Base-by-base conservation (phyloP, 176 grass and related monocot species). In the Lolium rigidum region DNA sequence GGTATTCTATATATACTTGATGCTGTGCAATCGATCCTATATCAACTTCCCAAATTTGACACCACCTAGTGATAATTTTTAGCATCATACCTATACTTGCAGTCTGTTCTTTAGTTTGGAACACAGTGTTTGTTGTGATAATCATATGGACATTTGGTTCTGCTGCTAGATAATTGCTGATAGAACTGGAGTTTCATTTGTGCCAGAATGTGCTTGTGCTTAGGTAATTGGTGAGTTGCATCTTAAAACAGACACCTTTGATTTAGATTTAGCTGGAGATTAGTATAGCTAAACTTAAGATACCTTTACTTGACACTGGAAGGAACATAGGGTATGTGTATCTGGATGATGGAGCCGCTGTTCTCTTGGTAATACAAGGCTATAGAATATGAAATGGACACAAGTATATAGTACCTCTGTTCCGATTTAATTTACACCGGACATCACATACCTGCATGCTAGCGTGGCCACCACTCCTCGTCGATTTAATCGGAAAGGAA, bases 81-180 rank as follows among this genome's bases (percentile, higher is more conserved):
- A 26, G 49, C 26, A 68, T 10, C 18, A 16, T 52, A 21, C 38
- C 17, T 62, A 41, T 59, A 14, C 43, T 69, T 82, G 37, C 20
- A 17, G 24, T 31, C 44, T 86, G 14, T 51, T 47, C 5, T 41
- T 52, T 61, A 18, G 41, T 43, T 49, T 57, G 22, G 47, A 80
- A 77, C 28, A 39, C 39, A 37, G 12, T 37, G 65, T 9, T 64
- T 73, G 13, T 15, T 80, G 61, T 71, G 70, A 10, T 70, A 73
- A 39, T 59, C 6, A 8, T 56, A 67, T 89, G 44, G 25, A 3
- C 52, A 62, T 80, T 70, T 76, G 80, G 60, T 77, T 71, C 58
- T 4, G 48, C 10, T 77, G 28, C 28, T 82, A 63, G 18, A 70
- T 20, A 85, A 35, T 35, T 64, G 48, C 39, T 80, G 41, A 76